phyloP scores from a whole-genome alignment of 2,329 filamentous ascomycete genomes.

The Pseudonectria foliicola region DNA sequence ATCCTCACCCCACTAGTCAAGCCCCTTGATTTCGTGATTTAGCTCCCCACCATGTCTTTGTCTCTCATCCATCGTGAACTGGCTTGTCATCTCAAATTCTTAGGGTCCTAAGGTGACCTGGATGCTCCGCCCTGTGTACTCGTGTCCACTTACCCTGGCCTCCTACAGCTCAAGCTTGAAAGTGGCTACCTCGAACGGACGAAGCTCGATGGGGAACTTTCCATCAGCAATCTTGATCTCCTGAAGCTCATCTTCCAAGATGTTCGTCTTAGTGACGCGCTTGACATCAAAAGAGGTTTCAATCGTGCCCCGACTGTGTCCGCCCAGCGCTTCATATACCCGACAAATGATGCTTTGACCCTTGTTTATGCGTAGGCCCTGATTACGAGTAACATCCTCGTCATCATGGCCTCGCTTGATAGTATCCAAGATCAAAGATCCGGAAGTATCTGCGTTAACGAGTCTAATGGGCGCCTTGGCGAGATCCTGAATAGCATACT shows the following conservation, averaged over 20 bases:
- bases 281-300: conserved; percentile 62
- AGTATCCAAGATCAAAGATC: conserved; percentile 73
- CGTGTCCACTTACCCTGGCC: conserved; percentile 18
- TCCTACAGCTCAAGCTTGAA: conserved; percentile 55
- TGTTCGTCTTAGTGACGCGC: conserved; percentile 74
- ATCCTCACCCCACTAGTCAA: too few relatives aligned
- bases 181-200: conserved; percentile 81
- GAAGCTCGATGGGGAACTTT: conserved; percentile 56
- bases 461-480: conserved; percentile 53
- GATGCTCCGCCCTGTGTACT: conserved; percentile 15
- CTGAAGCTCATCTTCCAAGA: conserved; percentile 80
- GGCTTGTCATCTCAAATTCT: not conserved
- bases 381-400: conserved; percentile 58
- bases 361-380: conserved; percentile 55
- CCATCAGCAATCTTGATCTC: conserved; percentile 46
- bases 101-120: conserved; percentile 11
- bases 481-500: conserved; percentile 20
- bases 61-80: too few relatives aligned
- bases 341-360: conserved; percentile 77
- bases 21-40: too few relatives aligned
- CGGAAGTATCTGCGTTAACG: conserved; percentile 43
- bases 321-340: conserved; percentile 84
- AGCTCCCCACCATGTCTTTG: too few relatives aligned
- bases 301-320: conserved; percentile 66
- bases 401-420: conserved; percentile 93